phyloP scores from a whole-genome alignment of 2,329 filamentous ascomycete genomes.

The Septoria petroselini region DNA sequence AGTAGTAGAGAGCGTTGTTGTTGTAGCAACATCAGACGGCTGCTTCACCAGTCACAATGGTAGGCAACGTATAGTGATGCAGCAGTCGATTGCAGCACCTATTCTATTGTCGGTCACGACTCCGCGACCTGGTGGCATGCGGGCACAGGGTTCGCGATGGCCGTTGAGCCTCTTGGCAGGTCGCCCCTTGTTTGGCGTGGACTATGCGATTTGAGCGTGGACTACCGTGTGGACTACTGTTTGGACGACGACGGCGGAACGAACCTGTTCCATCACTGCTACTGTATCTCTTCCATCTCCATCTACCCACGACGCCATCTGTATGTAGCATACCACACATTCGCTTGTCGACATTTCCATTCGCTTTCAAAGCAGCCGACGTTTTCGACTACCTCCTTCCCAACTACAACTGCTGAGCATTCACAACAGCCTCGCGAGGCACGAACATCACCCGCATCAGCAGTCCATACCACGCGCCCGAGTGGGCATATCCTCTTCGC shows the following conservation, averaged over 20 bases:
- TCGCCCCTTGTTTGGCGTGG: constrained; percentile 6
- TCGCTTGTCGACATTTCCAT: constrained; percentile 17
- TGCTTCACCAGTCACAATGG: too few relatives aligned
- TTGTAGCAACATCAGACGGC: too few relatives aligned
- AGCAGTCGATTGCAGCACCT: too few relatives aligned
- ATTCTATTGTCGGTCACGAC: too few relatives aligned
- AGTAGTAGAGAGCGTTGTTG: neutral
- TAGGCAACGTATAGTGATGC: too few relatives aligned
- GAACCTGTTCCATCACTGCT: neutral
- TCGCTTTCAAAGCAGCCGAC: constrained; percentile 11
- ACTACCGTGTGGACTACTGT: neutral
- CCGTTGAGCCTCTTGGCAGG: neutral
- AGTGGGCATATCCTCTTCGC: constrained; percentile 23
- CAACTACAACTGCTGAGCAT: too few relatives aligned
- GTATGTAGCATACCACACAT: constrained; percentile 4
- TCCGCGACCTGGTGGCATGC: too few relatives aligned
- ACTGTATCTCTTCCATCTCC: too few relatives aligned
- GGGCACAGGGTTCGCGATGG: neutral
- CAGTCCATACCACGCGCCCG: constrained; percentile 19
- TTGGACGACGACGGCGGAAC: neutral
- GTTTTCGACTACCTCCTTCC: neutral
- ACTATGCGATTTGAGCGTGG: neutral
- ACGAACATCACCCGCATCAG: neutral
- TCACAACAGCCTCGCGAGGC: constrained; percentile 5
- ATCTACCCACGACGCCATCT: neutral